These are phyloP conservation scores for Pseudogymnoascus sp. DNA, from an alignment of 2,329 filamentous ascomycete genomes.

Conservation along the genomic window DNA sequence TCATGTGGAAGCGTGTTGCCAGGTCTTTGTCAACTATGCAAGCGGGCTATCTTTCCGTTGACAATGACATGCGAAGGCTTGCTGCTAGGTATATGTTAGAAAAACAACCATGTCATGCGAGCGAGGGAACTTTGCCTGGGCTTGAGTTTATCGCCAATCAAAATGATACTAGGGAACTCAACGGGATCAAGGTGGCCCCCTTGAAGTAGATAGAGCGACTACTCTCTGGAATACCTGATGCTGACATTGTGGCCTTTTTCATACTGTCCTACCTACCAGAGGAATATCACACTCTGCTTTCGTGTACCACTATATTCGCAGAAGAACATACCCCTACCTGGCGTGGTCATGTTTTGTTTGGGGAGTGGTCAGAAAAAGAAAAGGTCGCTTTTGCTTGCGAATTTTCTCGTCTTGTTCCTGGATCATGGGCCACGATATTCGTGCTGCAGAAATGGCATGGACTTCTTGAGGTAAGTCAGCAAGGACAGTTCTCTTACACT, in stretches of 20 bases:
- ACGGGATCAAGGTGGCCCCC: too few species aligned
- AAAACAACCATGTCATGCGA: not conserved
- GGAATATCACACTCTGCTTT: not conserved
- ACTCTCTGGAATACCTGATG: not conserved
- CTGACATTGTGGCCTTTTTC: not conserved
- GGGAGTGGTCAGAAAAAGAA: not conserved
- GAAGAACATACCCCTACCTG: not conserved
- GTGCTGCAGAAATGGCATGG: not conserved
- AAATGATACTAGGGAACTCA: too few species aligned
- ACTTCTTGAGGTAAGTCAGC: not conserved
- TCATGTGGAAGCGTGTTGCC: too few species aligned
- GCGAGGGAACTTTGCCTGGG: not conserved
- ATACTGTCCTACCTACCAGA: not conserved
- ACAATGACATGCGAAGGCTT: too few species aligned
- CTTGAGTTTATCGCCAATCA: too few species aligned
- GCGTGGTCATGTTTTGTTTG: not conserved
- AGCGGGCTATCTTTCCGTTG: too few species aligned
- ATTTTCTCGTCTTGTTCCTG: not conserved
- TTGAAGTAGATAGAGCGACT: not conserved
- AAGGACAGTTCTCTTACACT: not conserved
- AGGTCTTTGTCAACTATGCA: too few species aligned
- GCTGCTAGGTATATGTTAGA: not conserved
- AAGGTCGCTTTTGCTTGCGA: not conserved
- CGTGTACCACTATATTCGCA: not conserved
- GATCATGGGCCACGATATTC: not conserved